These are phyloP conservation scores for Conoideocrella luteorostrata DNA, from an alignment of 2,329 filamentous ascomycete genomes.

Conservation along the genomic window DNA sequence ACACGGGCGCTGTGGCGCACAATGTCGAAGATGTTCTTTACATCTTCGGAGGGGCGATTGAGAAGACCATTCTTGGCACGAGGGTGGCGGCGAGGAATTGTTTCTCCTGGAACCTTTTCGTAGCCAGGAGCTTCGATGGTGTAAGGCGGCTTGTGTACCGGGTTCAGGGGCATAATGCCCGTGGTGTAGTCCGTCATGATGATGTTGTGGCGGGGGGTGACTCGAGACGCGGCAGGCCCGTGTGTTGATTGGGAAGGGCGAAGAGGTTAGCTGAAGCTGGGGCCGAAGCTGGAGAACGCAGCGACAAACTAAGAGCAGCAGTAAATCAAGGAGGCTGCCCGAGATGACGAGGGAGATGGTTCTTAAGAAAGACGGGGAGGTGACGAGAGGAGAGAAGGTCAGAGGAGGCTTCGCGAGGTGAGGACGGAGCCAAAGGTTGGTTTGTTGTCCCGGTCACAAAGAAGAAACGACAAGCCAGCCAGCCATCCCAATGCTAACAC, in stretches of 20 bases:
- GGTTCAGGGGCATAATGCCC: slow-evolving; percentile 46
- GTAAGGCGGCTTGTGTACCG: slow-evolving; percentile 65
- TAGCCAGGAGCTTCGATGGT: slow-evolving; percentile 65
- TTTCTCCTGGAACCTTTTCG: slow-evolving; percentile 70
- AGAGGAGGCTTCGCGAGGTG: slow-evolving; percentile 1
- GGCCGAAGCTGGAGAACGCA: background rate
- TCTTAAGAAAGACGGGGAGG: background rate
- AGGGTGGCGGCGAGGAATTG: slow-evolving; percentile 71
- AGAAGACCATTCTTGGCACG: slow-evolving; percentile 64
- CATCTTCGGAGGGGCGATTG: slow-evolving; percentile 57
- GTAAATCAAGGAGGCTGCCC: background rate
- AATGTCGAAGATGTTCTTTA: slow-evolving; percentile 74
- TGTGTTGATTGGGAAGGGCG: background rate
- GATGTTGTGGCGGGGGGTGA: background rate
- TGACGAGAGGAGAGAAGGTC: background rate
- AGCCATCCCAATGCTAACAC: too few species aligned
- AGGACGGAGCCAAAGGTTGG: slow-evolving; percentile 4
- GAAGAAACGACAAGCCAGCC: too few species aligned
- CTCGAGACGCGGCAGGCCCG: background rate
- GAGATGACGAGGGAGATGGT: background rate
- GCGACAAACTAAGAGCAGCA: background rate
- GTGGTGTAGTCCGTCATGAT: slow-evolving; percentile 27
- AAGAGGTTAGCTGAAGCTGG: background rate
- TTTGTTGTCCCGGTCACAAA: background rate
- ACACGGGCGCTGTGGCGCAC: slow-evolving; percentile 60